These are phyloP conservation scores for Pyrenophora seminiperda DNA, from an alignment of 2,329 filamentous ascomycete species.

Conservation along the genomic window DNA sequence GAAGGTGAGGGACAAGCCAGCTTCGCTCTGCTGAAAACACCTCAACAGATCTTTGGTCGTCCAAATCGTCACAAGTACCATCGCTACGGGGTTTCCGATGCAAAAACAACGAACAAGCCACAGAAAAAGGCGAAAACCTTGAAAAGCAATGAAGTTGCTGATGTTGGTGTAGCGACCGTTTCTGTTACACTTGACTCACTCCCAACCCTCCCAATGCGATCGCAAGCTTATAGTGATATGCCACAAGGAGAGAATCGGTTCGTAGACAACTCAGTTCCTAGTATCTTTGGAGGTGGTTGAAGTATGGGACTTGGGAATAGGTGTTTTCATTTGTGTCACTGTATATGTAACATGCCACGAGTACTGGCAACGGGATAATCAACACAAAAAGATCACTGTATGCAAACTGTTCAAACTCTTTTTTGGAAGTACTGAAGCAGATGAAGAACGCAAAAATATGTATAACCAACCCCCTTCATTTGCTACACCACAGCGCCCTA, in stretches of 20 bases:
- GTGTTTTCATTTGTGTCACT: too few species aligned
- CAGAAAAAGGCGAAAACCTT: constrained; percentile 26
- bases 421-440: too few species aligned
- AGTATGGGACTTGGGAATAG: neutral
- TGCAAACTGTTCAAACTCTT: too few species aligned
- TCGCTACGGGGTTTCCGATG: constrained; percentile 28
- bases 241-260: neutral
- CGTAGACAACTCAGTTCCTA: neutral
- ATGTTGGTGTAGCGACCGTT: too few species aligned
- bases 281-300: constrained; percentile 12
- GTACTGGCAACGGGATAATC: too few species aligned
- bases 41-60: constrained; percentile 55
- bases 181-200: neutral
- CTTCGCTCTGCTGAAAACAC: constrained; percentile 50
- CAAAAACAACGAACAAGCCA: constrained; percentile 18
- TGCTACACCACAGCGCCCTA: constrained; percentile 27
- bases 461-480: too few species aligned
- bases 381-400: too few species aligned
- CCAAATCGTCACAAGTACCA: constrained; percentile 38
- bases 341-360: too few species aligned
- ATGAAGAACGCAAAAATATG: too few species aligned
- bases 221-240: neutral
- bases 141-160: too few species aligned
- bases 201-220: neutral
- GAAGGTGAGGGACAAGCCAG: constrained; percentile 41